Evolutionary conservation across 2,329 filamentous ascomycete species (phyloP), one percentile per base, ranked within the genome.

Genomic region (Xylariaceae sp.): DNA sequence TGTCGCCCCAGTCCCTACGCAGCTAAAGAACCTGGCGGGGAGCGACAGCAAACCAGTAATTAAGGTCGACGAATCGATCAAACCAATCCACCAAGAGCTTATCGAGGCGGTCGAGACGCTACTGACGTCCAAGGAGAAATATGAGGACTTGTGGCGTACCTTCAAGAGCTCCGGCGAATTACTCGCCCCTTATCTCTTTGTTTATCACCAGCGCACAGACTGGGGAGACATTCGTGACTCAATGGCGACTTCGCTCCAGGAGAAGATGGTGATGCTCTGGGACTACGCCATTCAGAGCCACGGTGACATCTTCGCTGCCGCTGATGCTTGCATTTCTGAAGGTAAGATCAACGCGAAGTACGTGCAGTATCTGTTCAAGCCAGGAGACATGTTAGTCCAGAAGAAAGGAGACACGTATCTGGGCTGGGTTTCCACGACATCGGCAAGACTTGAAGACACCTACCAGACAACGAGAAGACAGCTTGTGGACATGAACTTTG

Each of bases 1-100:
- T 31, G 31, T 45, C 7, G 28, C 5, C 14, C 39, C 14, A 48
- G 12, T 5, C 2, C 22, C 39, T 5, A 5, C 2, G n/a, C 39
- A 14, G 2, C 41, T 22, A 28, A 6, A 14, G 10, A 10, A 5
- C 28, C 19, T 3, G 28, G 5, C 10, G 12, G 31, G n/a, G 11
- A 6, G 10, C 6, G 28, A 17, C 5, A 16, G 28, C 18, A 22
- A 2, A 2, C 41, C 33, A 1, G 19, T 19, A 6, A 17, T 45
- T 19, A 41, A 31, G 16, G 33, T 50, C n/a, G 31, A 42, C 11
- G 48, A 50, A 50, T 50, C 48, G 3, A 50, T 50, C 13, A 16
- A 16, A 22, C 48, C 48, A 40, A 46, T 46, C 14, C 40, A 39
- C 22, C 5, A 42, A 10, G 48, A 45, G 14, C 22, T 50, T 9